Percentiles rank a stretch among this genome's conserved stretches.
Evolutionary conservation across 2,329 filamentous ascomycete genomes (phyloP).

Genomic region (Onygena corvina): DNA sequence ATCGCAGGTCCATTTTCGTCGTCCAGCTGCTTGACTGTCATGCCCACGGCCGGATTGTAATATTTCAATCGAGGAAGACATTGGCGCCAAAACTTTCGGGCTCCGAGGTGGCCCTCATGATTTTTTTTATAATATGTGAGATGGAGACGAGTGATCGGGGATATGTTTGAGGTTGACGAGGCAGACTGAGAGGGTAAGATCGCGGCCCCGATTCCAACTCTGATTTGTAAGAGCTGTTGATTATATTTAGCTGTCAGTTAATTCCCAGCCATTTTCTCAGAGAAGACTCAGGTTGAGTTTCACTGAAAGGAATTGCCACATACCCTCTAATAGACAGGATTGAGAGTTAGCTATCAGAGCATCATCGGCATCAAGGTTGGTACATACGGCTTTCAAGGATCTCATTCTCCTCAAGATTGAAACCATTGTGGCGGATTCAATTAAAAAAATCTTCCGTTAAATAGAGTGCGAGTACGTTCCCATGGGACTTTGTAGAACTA

Average conservation of each 20-base stretch:
- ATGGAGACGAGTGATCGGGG: constrained; percentile 33
- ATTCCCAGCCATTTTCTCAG: neutral
- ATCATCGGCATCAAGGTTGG: too few relatives aligned
- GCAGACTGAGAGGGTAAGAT: constrained; percentile 47
- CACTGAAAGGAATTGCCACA: constrained; percentile 7
- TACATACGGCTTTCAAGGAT: constrained; percentile 57
- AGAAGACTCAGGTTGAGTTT: neutral
- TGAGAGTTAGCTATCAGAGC: constrained; percentile 11
- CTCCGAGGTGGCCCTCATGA: constrained; percentile 29
- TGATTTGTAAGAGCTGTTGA: constrained; percentile 37
- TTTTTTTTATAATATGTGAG: constrained; percentile 35
- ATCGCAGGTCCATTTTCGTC: constrained; percentile 37
- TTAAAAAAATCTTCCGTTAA: too few relatives aligned
- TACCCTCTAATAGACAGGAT: constrained; percentile 21
- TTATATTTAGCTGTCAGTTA: neutral
- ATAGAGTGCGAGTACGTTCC: too few relatives aligned
- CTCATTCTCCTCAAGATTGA: constrained; percentile 54
- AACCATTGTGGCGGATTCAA: constrained; percentile 29
- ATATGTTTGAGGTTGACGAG: constrained; percentile 23
- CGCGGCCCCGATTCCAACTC: constrained; percentile 71
- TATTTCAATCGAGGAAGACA: constrained; percentile 81
- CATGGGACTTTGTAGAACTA: too few relatives aligned
- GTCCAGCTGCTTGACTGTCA: constrained; percentile 62
- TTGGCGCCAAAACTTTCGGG: constrained; percentile 77
- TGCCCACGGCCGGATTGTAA: constrained; percentile 76